Evolutionary conservation across 768 basidiomycete genomes (phyloP).

Genomic region (Tephrocybe sp.): DNA sequence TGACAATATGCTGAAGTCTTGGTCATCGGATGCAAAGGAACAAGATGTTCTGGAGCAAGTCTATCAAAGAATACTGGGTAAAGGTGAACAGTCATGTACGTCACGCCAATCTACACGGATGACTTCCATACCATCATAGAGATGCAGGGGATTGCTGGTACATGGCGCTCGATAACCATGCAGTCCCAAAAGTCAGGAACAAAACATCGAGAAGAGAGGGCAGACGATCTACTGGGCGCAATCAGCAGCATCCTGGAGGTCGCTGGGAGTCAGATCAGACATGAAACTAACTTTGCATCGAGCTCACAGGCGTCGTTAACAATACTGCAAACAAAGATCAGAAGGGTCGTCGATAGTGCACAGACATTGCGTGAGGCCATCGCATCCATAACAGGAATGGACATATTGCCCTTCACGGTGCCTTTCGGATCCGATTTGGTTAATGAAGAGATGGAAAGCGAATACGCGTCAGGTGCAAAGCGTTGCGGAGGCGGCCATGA

Average conservation of each 20-base stretch:
- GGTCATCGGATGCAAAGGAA: conserved; percentile 29
- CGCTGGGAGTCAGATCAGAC: conserved; percentile 11
- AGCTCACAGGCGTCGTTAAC: background rate
- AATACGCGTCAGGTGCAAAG: background rate
- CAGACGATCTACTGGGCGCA: background rate
- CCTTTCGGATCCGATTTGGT: conserved; percentile 1
- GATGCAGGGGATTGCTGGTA: conserved; percentile 48
- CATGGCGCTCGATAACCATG: conserved; percentile 55
- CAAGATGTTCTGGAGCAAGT: conserved; percentile 26
- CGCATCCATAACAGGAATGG: conserved; percentile 5
- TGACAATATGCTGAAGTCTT: conserved; percentile 30
- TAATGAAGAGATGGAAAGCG: conserved; percentile 3
- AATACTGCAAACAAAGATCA: background rate
- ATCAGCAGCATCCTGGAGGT: conserved; percentile 8
- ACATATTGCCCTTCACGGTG: conserved; percentile 4
- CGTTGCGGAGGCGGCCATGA: background rate
- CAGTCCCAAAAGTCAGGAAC: conserved; percentile 25
- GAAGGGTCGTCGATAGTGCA: conserved; percentile 1
- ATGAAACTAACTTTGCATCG: background rate
- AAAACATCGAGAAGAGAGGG: conserved; percentile 24
- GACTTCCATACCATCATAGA: conserved; percentile 28
- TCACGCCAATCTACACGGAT: background rate
- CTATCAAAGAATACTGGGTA: conserved; percentile 37
- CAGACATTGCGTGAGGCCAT: conserved; percentile 6
- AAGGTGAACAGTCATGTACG: conserved; percentile 29